A percentile compares a stretch with the other conserved stretches of the same genome.
Evolutionary conservation across 768 basidiomycete species (phyloP).

Genomic region (Rhizopogon vesiculosus): DNA sequence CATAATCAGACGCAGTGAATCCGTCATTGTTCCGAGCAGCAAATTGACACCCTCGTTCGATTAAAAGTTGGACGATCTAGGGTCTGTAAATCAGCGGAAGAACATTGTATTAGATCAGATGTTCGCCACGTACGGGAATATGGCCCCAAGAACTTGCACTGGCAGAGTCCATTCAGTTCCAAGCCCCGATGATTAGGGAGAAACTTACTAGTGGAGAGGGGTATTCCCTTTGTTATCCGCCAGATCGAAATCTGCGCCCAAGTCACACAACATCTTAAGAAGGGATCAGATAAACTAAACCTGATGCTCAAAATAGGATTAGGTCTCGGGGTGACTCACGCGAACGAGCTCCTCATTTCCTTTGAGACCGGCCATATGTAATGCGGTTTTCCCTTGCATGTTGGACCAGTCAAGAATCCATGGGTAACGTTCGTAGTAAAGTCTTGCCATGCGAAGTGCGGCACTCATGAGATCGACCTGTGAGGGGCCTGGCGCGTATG

Average conservation of each 20-base stretch:
- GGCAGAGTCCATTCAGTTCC: constrained; percentile 8
- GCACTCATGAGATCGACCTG: constrained; percentile 66
- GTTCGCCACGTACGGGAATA: constrained; percentile 51
- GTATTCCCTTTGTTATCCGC: constrained; percentile 92
- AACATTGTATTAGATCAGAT: constrained; percentile 1
- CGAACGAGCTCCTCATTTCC: constrained; percentile 88
- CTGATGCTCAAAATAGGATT: constrained; percentile 2
- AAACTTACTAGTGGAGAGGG: constrained; percentile 83
- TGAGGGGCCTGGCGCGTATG: constrained; percentile 42
- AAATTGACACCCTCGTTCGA: constrained; percentile 86
- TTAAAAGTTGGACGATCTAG: constrained; percentile 78
- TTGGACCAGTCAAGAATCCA: constrained; percentile 93
- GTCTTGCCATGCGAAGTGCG: constrained; percentile 77
- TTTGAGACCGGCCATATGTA: constrained; percentile 83
- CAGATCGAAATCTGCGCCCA: constrained; percentile 86
- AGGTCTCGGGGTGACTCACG: constrained; percentile 40
- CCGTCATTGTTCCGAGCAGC: constrained; percentile 84
- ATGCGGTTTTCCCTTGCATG: constrained; percentile 80
- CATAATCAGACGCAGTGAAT: constrained; percentile 90
- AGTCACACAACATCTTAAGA: constrained; percentile 80
- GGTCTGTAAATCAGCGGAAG: constrained; percentile 8
- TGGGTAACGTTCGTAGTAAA: constrained; percentile 84
- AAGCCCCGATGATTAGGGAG: neutral
- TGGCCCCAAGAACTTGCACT: constrained; percentile 90
- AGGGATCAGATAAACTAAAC: constrained; percentile 12